phyloP scores from a whole-genome alignment of 768 basidiomycete genomes.

The Trametes cinnabarina region DNA sequence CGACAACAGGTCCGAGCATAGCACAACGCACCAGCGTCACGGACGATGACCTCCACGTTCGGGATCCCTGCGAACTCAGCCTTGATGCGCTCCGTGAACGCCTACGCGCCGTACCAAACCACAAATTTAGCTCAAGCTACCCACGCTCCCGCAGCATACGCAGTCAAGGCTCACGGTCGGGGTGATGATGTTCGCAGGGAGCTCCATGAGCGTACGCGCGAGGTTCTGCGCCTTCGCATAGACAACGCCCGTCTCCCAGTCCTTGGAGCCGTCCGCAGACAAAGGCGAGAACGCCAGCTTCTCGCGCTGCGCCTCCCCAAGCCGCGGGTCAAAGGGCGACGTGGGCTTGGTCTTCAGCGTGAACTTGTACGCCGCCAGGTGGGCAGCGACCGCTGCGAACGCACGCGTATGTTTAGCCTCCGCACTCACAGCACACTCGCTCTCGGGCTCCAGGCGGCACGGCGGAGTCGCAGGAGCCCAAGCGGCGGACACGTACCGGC shows the following conservation, averaged over 20 bases:
- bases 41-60: conserved; percentile 67
- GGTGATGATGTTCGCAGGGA: conserved; percentile 84
- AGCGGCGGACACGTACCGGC: conserved; percentile 52
- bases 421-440: no score
- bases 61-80: conserved; percentile 62
- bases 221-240: conserved; percentile 80
- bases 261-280: conserved; percentile 41
- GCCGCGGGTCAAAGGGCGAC: conserved; percentile 62
- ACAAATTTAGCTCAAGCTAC: background rate
- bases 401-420: conserved; percentile 1
- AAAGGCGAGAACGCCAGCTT: conserved; percentile 50
- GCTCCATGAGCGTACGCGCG: conserved; percentile 82
- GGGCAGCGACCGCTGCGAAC: conserved; percentile 66
- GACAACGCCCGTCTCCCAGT: conserved; percentile 71
- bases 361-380: conserved; percentile 74
- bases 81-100: conserved; percentile 68
- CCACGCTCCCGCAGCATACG: background rate
- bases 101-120: conserved; percentile 36
- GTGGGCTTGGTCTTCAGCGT: conserved; percentile 72
- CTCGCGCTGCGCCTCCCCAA: conserved; percentile 48
- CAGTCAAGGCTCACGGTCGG: conserved; percentile 54
- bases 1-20: background rate
- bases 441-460: no score
- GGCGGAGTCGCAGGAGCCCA: background rate
- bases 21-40: conserved; percentile 59